Evolutionary conservation across 73 alveolate genomes (phyloP), one percentile per base, ranked within the genome.

Genomic region (Strombidium stylifer): DNA sequence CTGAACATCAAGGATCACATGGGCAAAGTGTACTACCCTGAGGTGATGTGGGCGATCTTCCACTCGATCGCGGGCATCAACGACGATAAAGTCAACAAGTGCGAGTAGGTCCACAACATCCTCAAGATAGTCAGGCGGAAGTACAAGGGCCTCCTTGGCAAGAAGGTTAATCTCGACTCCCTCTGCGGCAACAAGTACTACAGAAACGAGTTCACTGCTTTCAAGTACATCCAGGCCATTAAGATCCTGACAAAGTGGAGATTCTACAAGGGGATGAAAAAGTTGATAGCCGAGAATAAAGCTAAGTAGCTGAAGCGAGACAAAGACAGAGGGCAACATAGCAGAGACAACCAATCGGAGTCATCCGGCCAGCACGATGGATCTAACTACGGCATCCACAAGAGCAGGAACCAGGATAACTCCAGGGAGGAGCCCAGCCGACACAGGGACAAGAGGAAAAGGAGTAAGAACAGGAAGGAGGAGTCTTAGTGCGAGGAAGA

Each of bases 21-120:
- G 23, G 89, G 85, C 0, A 23, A 35, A 30, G 93, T 82, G 6
- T 52, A 75, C 40, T 82, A 76, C 59, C 79, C 85, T 4, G 93
- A 82, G 42, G 84, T 76, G 8, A 35, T 82, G 82, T 82, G 88
- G 81, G 46, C 81, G 2, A 61, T 82, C 0, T 64, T 85, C 24
- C 76, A 54, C 28, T 69, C 84, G 0, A 34, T 82, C 5, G 48
- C 52, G 32, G 93, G 93, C 11, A 66, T 54, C 52, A 71, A 77
- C 46, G 81, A 71, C 30, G 80, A 71, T 46, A 23, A 66, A 25
- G 90, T 71, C 4, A 49, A 73, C 40, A 57, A 60, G 23, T 73
- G 86, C 31, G 77, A 57, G 24, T 54, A 69, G 35, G 77, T 73
- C 4, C 3, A 7, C 8, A 47, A 59, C 32, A 58, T 73, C 20